These are phyloP conservation scores for Ceratorhiza oryzae-sativae DNA, from an alignment of 1,284 basidiomycete genomes.

Conservation along the genomic window DNA sequence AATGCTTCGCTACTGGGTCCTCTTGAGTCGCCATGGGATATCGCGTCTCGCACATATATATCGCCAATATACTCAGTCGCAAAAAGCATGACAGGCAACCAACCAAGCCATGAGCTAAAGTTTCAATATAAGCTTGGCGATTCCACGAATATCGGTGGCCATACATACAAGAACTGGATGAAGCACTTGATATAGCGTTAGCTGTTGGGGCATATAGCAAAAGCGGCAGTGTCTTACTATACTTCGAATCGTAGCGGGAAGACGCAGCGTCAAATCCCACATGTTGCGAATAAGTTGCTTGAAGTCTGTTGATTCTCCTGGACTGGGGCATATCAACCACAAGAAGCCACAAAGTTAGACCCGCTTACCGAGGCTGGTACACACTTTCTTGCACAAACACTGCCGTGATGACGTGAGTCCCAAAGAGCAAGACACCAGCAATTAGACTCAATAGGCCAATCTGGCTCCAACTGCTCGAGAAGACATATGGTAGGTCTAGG, in stretches of 20 bases:
- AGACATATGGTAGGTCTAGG: constrained; percentile 67
- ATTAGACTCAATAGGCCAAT: constrained; percentile 71
- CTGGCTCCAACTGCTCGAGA: constrained; percentile 81
- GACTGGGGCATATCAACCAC: constrained; percentile 9
- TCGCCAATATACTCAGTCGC: constrained; percentile 86
- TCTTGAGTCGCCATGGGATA: constrained; percentile 38
- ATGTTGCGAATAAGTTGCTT: constrained; percentile 23
- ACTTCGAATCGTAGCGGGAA: constrained; percentile 37
- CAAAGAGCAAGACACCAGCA: constrained; percentile 55
- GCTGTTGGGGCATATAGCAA: constrained; percentile 20
- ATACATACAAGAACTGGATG: constrained; percentile 84
- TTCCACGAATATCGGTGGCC: constrained; percentile 30
- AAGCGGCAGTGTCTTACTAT: constrained; percentile 40
- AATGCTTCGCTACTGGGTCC: constrained; percentile 46
- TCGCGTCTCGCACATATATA: constrained; percentile 66
- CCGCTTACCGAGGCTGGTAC: constrained; percentile 40
- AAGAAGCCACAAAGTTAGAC: constrained; percentile 42
- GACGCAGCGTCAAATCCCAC: constrained; percentile 19
- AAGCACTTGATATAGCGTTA: constrained; percentile 58
- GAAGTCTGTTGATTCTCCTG: constrained; percentile 29
- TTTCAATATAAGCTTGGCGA: constrained; percentile 1
- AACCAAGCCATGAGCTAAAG: constrained; percentile 67
- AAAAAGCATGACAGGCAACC: constrained; percentile 91
- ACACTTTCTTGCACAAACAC: constrained; percentile 73
- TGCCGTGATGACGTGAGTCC: constrained; percentile 50